Evolutionary conservation across 2,329 filamentous ascomycete genomes (phyloP), one percentile per base, ranked within the genome.

Genomic region (Stachybotrys echinatus): DNA sequence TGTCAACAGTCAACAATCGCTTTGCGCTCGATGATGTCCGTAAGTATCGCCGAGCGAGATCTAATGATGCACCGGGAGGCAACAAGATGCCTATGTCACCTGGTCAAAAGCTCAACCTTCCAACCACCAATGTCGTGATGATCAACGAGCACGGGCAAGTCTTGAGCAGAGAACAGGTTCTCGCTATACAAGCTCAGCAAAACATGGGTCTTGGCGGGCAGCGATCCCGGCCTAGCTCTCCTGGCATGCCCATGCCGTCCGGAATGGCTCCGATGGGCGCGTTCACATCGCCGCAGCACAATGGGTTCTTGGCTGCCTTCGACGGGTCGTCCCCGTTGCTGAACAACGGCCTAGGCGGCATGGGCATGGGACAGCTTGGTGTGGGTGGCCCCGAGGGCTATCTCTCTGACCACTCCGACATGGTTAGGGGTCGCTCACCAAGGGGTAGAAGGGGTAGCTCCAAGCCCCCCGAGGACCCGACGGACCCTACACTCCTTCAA

Each of bases 1-100:
- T 99, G 43, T 97, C 92, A 5, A 99, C 94, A 3, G 94, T 99
- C 46, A 99, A 97, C 75, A 99, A 97, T 69, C 88, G 94, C 40
- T 96, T 99, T 62, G 92, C 94, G 48, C 78, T 99, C 52, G 94
- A 99, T 62, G 94, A 99, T 67, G 92, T 95, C 54, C 89, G 92
- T 63, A 97, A 97, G 72, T 97, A 94, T 70, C 89, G 94, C 55
- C 88, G 92, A 52, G 84, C 91, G 57, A 84, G 92, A 52, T 96
- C 94, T 45, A 92, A 91, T 60, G 92, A 96, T 62, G 87, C 86
- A 21, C 79, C 86, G 39, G 80, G 80, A 62, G 61, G 73, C 71
- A 73, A 71, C 42, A 85, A 87, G 61, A 74, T 72, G 51, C 80
- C 84, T 21, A 68, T 91, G 53, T 86, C 87, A 34, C 84, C 86